phyloP scores from a whole-genome alignment of 2,329 filamentous ascomycete species.

The Lasiodiplodia citricola region DNA sequence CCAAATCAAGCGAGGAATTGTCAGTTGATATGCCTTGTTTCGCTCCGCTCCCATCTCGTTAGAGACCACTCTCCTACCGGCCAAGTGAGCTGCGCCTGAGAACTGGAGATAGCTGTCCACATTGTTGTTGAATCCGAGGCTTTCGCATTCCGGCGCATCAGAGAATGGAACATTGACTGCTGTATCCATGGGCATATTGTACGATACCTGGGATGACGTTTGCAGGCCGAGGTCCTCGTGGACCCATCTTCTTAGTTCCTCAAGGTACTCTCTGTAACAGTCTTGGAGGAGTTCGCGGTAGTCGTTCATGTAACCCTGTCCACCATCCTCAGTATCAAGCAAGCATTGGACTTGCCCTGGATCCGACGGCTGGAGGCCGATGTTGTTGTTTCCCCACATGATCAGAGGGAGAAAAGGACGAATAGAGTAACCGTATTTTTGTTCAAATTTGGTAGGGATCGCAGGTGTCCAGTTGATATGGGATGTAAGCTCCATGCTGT shows the following conservation, averaged over 20 bases:
- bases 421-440: conserved; percentile 42
- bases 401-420: conserved; percentile 41
- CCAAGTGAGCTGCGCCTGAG: conserved; percentile 46
- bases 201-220: conserved; percentile 48
- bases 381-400: conserved; percentile 29
- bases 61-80: conserved; percentile 47
- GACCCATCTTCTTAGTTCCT: conserved; percentile 39
- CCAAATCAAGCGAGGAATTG: neutral
- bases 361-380: conserved; percentile 26
- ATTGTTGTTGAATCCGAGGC: conserved; percentile 42
- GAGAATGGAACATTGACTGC: conserved; percentile 44
- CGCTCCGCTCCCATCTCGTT: neutral
- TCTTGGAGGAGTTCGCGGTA: conserved; percentile 33
- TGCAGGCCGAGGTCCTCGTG: conserved; percentile 39
- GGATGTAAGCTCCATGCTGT: conserved; percentile 39
- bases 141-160: conserved; percentile 51
- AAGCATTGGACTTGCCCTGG: neutral
- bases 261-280: conserved; percentile 41
- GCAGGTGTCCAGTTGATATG: conserved; percentile 46
- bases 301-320: conserved; percentile 31
- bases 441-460: conserved; percentile 38
- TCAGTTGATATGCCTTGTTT: neutral
- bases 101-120: conserved; percentile 52
- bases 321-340: neutral
- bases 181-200: conserved; percentile 53